phyloP scores from a whole-genome alignment of 139 green algal species.

The Micractinium sp. region DNA sequence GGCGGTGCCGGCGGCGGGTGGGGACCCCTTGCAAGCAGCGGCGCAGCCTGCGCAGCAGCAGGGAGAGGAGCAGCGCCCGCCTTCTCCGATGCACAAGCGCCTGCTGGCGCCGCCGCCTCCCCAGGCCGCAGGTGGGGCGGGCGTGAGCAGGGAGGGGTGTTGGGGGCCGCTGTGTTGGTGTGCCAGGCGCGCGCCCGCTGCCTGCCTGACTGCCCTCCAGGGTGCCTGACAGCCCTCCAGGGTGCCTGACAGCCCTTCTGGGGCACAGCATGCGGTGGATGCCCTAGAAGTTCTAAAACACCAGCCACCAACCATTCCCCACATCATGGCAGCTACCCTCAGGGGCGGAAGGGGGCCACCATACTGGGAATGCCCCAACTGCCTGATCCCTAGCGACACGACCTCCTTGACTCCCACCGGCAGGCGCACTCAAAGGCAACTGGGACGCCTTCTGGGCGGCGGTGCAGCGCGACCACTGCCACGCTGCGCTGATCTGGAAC shows the following conservation, averaged over 20 bases:
- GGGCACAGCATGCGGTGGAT: too few species aligned
- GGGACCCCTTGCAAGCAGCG: background rate
- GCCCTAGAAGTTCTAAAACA: too few species aligned
- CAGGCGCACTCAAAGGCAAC: slow-evolving; percentile 68
- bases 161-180: background rate
- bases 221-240: too few species aligned
- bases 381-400: too few species aligned
- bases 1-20: background rate
- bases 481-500: slow-evolving; percentile 92
- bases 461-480: slow-evolving; percentile 72
- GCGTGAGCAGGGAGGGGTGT: background rate
- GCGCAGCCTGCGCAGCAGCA: background rate
- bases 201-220: background rate
- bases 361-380: too few species aligned
- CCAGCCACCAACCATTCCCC: too few species aligned
- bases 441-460: slow-evolving; percentile 86
- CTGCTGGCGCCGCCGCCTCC: background rate
- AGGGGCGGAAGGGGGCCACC: too few species aligned
- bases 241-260: too few species aligned
- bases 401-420: background rate
- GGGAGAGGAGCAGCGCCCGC: background rate
- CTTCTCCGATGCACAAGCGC: background rate
- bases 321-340: too few species aligned
- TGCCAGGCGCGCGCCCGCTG: background rate
- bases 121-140: background rate